These are phyloP conservation scores for Aspergillus pseudonomiae DNA, from an alignment of 2,329 filamentous ascomycete genomes.

Conservation along the genomic window DNA sequence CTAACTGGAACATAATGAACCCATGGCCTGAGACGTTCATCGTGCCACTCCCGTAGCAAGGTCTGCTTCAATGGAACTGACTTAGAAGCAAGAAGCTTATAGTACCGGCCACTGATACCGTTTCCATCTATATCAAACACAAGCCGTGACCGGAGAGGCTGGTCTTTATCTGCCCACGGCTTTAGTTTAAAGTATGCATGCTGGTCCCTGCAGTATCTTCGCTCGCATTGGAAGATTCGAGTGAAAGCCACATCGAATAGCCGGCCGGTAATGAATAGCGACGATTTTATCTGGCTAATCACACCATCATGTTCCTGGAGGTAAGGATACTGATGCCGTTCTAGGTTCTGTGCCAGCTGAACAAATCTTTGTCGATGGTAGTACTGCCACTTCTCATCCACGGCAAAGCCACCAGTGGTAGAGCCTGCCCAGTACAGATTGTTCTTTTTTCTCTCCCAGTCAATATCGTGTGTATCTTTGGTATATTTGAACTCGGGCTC, in stretches of 20 bases:
- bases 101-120: constrained; percentile 27
- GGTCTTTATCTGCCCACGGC: constrained; percentile 21
- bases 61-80: constrained; percentile 27
- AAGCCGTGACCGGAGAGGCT: constrained; percentile 15
- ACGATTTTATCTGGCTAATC: constrained; percentile 7
- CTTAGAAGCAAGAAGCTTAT: constrained; percentile 24
- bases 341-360: constrained; percentile 18
- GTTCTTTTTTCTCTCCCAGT: constrained; percentile 55
- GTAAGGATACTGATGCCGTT: constrained; percentile 7
- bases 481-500: constrained; percentile 45
- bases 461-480: constrained; percentile 41
- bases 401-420: constrained; percentile 52
- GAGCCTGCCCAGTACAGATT: constrained; percentile 62
- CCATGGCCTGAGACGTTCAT: constrained; percentile 26
- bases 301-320: constrained; percentile 4
- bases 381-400: constrained; percentile 13
- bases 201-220: constrained; percentile 17
- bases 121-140: constrained; percentile 29
- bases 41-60: constrained; percentile 29
- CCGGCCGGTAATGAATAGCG: constrained; percentile 15
- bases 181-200: constrained; percentile 14
- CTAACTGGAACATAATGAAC: constrained; percentile 30
- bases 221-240: constrained; percentile 20
- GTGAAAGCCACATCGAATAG: constrained; percentile 23
- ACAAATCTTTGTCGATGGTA: constrained; percentile 27